Base-by-base conservation (phyloP, 768 basidiomycete species). In the Mycena venus region DNA sequence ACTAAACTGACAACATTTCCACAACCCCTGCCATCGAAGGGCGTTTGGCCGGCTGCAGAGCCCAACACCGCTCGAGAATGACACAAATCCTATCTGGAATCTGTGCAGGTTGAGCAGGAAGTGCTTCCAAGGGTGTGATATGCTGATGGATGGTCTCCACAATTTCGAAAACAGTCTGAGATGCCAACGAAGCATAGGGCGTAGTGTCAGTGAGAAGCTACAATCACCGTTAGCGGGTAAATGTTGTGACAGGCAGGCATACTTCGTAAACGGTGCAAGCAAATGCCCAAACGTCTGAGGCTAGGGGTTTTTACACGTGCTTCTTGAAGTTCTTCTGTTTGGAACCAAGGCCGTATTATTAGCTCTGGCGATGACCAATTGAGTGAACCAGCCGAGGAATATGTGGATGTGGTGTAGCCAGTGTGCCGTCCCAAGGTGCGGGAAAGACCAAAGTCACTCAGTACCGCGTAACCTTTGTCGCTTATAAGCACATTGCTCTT, bases 391-490 rank as follows among this genome's bases (percentile, higher is more conserved):
- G 59, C 59, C 59, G 23, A 14, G 59, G 59, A 27, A 40, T 40
- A 60, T 60, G 38, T 60, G 31, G 59, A 60, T 40, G 59, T 60
- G 36, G 59, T 60, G 59, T 60, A 27, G 59, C 59, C 38, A 38
- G 38, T 60, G 59, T 38, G 36, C 59, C 36, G 59, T 40, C 40
- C 59, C 59, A 60, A 60, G 59, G 36, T 60, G n/a, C 36, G 59
- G 59, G 59, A 60, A 38, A 60, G 59, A 60, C 59, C 59, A 60
- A 60, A 60, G 59, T 60, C 59, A 40, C 36, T 60, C 36, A 60
- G 59, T 60, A 60, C 59, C 23, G 59, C 59, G 59, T 27, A 4
- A 40, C 59, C 59, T 23, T 60, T 40, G 59, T 60, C 40, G 59
- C 31, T 60, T 60, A 60, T 60, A 27, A 60, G 59, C 59, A 60